Evolutionary conservation across 2,329 filamentous ascomycete species (phyloP).

Genomic region (Fusarium pseudocircinatum): DNA sequence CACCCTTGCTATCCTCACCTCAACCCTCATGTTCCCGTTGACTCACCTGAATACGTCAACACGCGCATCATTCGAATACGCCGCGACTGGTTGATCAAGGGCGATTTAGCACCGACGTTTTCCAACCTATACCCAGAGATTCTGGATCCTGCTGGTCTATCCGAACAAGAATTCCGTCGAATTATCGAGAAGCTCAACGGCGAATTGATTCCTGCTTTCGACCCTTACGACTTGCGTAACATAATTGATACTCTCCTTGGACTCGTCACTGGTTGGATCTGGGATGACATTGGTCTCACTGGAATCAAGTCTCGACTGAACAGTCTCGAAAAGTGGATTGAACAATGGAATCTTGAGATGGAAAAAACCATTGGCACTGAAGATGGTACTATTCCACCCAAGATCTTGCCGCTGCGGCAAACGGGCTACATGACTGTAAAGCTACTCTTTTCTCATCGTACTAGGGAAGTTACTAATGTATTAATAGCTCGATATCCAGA

Average conservation of each 20-base stretch:
- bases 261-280: conserved; percentile 88
- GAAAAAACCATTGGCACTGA: conserved; percentile 64
- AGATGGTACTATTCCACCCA: conserved; percentile 66
- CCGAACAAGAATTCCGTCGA: conserved; percentile 85
- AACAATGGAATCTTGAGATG: conserved; percentile 84
- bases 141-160: conserved; percentile 81
- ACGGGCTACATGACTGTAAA: conserved; percentile 87
- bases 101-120: conserved; percentile 91
- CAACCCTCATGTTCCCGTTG: conserved; percentile 87
- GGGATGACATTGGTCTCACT: conserved; percentile 88
- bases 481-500: conserved; percentile 78
- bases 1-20: conserved; percentile 95
- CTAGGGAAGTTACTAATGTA: conserved; percentile 12
- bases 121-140: conserved; percentile 97
- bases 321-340: conserved; percentile 81
- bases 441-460: conserved; percentile 40
- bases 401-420: conserved; percentile 79
- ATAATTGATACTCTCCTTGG: conserved; percentile 83
- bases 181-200: conserved; percentile 85
- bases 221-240: conserved; percentile 80
- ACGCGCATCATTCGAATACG: conserved; percentile 93
- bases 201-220: conserved; percentile 79
- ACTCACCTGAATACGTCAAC: conserved; percentile 76
- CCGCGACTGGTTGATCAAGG: conserved; percentile 89
- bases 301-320: conserved; percentile 77